phyloP scores from a whole-genome alignment of 2,329 filamentous ascomycete species.

The Fusarium incarnatum region DNA sequence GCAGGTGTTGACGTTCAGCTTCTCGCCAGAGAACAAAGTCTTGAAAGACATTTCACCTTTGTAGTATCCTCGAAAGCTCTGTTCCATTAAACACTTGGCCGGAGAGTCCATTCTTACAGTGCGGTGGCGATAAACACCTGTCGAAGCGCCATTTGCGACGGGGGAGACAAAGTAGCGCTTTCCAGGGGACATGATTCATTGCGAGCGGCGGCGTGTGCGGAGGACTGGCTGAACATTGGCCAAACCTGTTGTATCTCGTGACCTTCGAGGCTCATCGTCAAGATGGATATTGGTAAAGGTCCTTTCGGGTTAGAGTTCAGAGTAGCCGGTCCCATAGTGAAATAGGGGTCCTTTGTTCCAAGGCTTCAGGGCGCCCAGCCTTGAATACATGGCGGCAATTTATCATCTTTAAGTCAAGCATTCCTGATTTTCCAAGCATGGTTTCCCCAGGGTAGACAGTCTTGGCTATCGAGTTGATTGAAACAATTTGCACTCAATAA shows the following conservation, averaged over 20 bases:
- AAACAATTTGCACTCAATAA: not conserved
- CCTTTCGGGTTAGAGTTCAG: not conserved
- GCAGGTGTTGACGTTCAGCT: not conserved
- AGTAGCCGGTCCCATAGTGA: not conserved
- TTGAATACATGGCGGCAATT: not conserved
- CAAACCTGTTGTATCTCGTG: not conserved
- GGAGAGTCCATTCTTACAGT: slow-evolving; percentile 25
- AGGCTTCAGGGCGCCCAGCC: too few species aligned
- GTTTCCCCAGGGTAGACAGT: too few species aligned
- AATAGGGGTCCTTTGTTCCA: not conserved
- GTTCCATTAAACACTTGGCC: not conserved
- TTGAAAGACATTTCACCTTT: not conserved
- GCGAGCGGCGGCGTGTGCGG: not conserved
- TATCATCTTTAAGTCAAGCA: not conserved
- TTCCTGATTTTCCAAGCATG: not conserved
- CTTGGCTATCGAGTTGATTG: not conserved
- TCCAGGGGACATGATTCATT: not conserved
- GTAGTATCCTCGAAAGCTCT: not conserved
- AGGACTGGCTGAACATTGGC: slow-evolving; percentile 3
- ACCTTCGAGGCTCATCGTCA: not conserved
- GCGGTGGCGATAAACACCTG: slow-evolving; percentile 10
- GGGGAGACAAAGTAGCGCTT: slow-evolving; percentile 15
- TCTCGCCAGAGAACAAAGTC: not conserved
- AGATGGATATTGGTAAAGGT: slow-evolving; percentile 1
- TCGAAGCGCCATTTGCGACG: slow-evolving; percentile 5